Conservation (phyloP, 2,329 filamentous ascomycete species). For the Aaosphaeria arxii region DNA sequence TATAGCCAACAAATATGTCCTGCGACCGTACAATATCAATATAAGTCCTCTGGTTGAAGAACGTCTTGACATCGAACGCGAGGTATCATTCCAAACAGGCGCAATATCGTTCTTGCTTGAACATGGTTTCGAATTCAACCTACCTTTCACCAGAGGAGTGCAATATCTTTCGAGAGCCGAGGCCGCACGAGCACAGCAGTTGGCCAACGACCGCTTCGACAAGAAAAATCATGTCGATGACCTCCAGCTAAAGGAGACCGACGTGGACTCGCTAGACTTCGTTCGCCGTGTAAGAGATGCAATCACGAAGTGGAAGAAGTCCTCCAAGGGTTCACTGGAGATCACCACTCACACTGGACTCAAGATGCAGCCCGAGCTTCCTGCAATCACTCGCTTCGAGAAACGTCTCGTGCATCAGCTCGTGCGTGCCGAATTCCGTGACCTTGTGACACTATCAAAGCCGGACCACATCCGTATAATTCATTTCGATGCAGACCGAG, state of each 20-base stretch:
- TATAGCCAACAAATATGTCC: constrained; percentile 47
- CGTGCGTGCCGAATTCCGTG: constrained; percentile 59
- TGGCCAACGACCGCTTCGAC: constrained; percentile 42
- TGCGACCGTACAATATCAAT: constrained; percentile 64
- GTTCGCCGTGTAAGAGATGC: constrained; percentile 44
- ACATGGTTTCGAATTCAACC: constrained; percentile 58
- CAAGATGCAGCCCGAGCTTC: constrained; percentile 8
- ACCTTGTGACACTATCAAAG: constrained; percentile 42
- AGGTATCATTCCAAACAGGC: constrained; percentile 57
- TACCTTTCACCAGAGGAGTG: constrained; percentile 56
- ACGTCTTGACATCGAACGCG: constrained; percentile 57
- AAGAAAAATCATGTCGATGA: constrained; percentile 36
- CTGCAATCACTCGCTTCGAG: constrained; percentile 50
- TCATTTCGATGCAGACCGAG: constrained; percentile 41
- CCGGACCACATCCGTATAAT: constrained; percentile 44
- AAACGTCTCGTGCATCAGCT: constrained; percentile 65
- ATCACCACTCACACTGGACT: constrained; percentile 30
- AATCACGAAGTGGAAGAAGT: constrained; percentile 46
- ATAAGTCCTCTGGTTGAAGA: constrained; percentile 56
- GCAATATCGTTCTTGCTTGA: constrained; percentile 60
- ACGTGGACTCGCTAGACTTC: constrained; percentile 52
- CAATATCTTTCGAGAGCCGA: constrained; percentile 62
- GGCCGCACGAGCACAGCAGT: constrained; percentile 47
- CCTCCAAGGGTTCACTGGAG: constrained; percentile 10
- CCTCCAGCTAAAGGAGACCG: constrained; percentile 51